Evolutionary conservation across 768 basidiomycete genomes (phyloP), one percentile per base, ranked within the genome.

Genomic region (Leccinum uliginosum): DNA sequence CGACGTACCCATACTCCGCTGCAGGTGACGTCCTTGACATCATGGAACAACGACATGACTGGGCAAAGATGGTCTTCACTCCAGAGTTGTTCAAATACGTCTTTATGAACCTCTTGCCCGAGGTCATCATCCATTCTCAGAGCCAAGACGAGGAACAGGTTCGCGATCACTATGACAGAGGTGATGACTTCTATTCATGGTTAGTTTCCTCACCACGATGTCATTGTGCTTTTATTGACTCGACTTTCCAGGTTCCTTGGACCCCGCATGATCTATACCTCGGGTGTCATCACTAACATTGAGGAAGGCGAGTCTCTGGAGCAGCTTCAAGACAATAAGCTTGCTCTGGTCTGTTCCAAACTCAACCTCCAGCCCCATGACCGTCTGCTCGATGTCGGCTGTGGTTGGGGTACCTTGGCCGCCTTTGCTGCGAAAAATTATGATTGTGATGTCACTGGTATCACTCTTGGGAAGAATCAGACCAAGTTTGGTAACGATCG

Each of bases 381-480:
- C 74, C 84, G 81, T 55, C 76, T 92, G 2, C 83, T 93, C 17
- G 91, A 93, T 60, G 85, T 93, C 56, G 91, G 91, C 11, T 93
- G 91, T 64, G 97, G 97, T 45, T 99, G 97, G 97, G 97, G 96
- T 26, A 97, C 97, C 0, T 85, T 99, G 54, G 83, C 85, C 40
- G 87, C 96, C 1, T 96, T 93, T 65, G 97, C 97, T 45, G 89
- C 92, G 30, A 98, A 98, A 78, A 99, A 99, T 78, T 98, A 87
- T 69, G 89, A 79, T n/a, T 95, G 91, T 61, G 94, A 98, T 67
- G 93, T 87, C 50, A 98, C 96, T 26, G 97, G 97, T 67, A 87
- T 98, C 58, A 99, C 97, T 1, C 85, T 99, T 29, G 88, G 81
- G 30, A 83, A 85, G 71, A 92, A 98, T 66, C 96, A 98, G 74